A percentile compares a stretch with the other conserved stretches of the same genome.
phyloP scores from a whole-genome alignment of 2,329 filamentous ascomycete genomes.

The Fusarium fujikuroi region DNA sequence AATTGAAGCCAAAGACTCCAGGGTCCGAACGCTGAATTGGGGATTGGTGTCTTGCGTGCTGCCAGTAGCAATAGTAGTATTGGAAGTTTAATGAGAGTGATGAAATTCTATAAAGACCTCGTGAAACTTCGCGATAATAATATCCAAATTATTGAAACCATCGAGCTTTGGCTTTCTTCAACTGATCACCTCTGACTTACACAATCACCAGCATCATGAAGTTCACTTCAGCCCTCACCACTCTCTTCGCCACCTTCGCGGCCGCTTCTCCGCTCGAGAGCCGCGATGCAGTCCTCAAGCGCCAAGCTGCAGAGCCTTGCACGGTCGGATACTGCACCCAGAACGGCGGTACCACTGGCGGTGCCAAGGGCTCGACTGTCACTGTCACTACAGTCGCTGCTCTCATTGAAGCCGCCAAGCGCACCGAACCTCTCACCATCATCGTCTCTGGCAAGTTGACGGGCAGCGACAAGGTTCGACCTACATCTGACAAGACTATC shows the following conservation, averaged over 20 bases:
- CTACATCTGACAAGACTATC: conserved; percentile 57
- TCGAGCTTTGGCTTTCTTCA: neutral
- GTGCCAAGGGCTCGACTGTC: conserved; percentile 44
- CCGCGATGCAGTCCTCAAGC: conserved; percentile 42
- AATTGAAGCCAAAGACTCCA: neutral
- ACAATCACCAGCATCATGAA: conserved; percentile 25
- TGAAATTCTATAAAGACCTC: conserved; percentile 15
- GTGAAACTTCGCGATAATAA: neutral
- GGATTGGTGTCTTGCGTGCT: neutral
- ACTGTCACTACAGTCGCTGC: conserved; percentile 43
- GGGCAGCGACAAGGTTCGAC: conserved; percentile 39
- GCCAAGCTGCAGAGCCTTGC: conserved; percentile 61
- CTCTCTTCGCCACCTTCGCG: conserved; percentile 30
- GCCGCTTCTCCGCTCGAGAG: conserved; percentile 27
- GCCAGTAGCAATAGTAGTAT: rapidly evolving
- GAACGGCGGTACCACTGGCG: conserved; percentile 48
- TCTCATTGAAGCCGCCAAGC: conserved; percentile 44
- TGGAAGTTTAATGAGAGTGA: rapidly evolving
- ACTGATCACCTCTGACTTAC: neutral
- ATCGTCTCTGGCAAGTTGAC: conserved; percentile 45
- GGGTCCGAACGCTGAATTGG: conserved; percentile 13
- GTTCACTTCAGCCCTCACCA: conserved; percentile 15
- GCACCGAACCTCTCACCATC: conserved; percentile 44
- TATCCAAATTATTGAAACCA: neutral
- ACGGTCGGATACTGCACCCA: conserved; percentile 48